Evolutionary conservation across 495 filamentous ascomycete species (phyloP), one percentile per base, ranked within the genome.

Genomic region (Aspergillus biplanus): DNA sequence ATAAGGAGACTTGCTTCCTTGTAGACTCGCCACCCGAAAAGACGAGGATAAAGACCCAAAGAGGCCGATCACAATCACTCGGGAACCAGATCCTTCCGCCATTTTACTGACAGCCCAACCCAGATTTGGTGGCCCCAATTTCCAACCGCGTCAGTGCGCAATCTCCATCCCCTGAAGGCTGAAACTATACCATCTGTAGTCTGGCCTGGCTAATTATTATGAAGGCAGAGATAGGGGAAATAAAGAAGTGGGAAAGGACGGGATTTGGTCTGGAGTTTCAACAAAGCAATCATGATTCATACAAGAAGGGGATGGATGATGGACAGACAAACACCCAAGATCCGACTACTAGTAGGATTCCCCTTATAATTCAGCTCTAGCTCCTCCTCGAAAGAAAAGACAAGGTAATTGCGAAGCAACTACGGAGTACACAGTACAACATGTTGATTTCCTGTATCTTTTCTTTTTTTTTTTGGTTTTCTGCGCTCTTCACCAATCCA

Each of bases 1-100:
- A 2, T 27, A 27, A 2, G 21, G 2, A 27, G 1, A 27, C 21
- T 27, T 27, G 21, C 21, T 27, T 27, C 21, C 21, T 27, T 27
- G 21, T 27, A 27, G 21, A 27, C 21, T 27, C 21, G 21, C 21
- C 21, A 27, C 21, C 21, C 2, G 21, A 2, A 27, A 2, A 27
- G 21, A 27, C 2, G 21, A 27, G n/a, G n/a, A n/a, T n/a, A 32
- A 27, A 52, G 21, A 31, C 27, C 7, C 7, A 21, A 49, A 27
- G n/a, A 49, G 6, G 6, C 6, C 5, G 16, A 50, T 31, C 47
- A n/a, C 47, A 50, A 50, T 50, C 15, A 50, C 21, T 50, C 11
- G 52, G 47, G 52, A 54, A 54, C 31, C 52, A 54, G 52, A 54
- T 54, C 52, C 52, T 54, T 54, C 52, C 52, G 52, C 52, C 52